Base-by-base conservation (phyloP, 352 stramenopile species). In the Thalassiosira hispida region DNA sequence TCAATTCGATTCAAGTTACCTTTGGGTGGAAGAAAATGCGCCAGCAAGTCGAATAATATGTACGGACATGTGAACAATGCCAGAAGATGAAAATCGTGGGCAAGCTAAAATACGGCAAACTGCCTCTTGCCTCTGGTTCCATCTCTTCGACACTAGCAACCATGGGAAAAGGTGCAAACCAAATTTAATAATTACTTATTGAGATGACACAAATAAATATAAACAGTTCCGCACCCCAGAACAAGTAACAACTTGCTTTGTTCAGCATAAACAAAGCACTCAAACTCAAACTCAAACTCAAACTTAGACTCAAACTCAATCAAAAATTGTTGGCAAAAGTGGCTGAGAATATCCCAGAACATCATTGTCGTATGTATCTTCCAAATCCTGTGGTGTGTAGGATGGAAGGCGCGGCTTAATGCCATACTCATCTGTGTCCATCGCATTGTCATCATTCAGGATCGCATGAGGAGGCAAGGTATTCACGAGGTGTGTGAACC, bases 361-460 rank as follows among this genome's bases (percentile, higher is more conserved):
- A n/a, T n/a, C n/a, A n/a, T n/a, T n/a, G n/a, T n/a, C n/a, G n/a
- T n/a, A n/a, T n/a, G n/a, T n/a, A n/a, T n/a, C n/a, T n/a, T n/a
- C n/a, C n/a, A n/a, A n/a, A n/a, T n/a, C n/a, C n/a, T n/a, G n/a
- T n/a, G n/a, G n/a, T n/a, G n/a, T n/a, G n/a, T n/a, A n/a, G n/a
- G n/a, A n/a, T n/a, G n/a, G n/a, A n/a, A n/a, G n/a, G n/a, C n/a
- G n/a, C n/a, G n/a, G n/a, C n/a, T n/a, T n/a, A 56, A 56, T 31
- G 14, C 23, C 53, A 40, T 29, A 7, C 51, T 65, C 56, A 52
- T 51, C 56, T 38, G 40, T 52, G 20, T 65, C 56, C 56, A 65
- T 65, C 6, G 51, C 56, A 52, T 52, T 35, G 14, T 65, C 56
- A 18, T 49, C 56, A 4, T 9, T 22, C 2, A 65, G 1, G 33